Evolutionary conservation across 139 green algal species (phyloP).

Genomic region (Coccomyxa sp.): DNA sequence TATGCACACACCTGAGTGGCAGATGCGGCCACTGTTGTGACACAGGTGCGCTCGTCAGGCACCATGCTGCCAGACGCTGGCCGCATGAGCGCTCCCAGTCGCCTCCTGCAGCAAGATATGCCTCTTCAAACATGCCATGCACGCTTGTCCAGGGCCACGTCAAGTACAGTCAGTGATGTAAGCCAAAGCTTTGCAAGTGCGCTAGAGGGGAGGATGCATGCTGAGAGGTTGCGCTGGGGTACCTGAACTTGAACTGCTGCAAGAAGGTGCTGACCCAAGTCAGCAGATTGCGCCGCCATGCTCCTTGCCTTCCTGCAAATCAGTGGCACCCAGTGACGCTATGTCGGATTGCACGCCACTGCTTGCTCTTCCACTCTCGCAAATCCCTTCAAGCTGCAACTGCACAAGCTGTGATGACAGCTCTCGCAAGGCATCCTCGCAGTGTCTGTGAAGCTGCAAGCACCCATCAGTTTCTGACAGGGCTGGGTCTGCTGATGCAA

Average conservation of each 20-base stretch:
- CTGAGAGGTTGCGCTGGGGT: not conserved
- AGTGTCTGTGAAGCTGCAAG: not conserved
- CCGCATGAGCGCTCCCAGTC: not conserved
- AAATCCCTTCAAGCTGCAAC: not conserved
- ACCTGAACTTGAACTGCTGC: not conserved
- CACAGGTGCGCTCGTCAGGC: not conserved
- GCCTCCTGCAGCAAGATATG: not conserved
- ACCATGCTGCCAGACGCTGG: not conserved
- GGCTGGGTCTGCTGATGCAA: no score
- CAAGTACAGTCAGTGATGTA: not conserved
- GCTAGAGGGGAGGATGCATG: not conserved
- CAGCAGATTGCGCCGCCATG: not conserved
- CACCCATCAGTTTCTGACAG: not conserved
- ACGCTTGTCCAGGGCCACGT: not conserved
- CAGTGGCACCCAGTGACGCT: no score
- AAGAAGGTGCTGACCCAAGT: not conserved
- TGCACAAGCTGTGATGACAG: not conserved
- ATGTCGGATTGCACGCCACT: no score
- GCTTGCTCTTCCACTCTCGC: no score
- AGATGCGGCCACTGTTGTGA: not conserved
- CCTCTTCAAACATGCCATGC: not conserved
- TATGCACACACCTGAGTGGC: not conserved
- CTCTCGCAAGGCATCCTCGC: not conserved
- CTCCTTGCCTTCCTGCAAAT: not conserved
- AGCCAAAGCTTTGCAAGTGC: not conserved